Evolutionary conservation across 2,329 filamentous ascomycete species (phyloP).

Genomic region (Cladosporium sp.): DNA sequence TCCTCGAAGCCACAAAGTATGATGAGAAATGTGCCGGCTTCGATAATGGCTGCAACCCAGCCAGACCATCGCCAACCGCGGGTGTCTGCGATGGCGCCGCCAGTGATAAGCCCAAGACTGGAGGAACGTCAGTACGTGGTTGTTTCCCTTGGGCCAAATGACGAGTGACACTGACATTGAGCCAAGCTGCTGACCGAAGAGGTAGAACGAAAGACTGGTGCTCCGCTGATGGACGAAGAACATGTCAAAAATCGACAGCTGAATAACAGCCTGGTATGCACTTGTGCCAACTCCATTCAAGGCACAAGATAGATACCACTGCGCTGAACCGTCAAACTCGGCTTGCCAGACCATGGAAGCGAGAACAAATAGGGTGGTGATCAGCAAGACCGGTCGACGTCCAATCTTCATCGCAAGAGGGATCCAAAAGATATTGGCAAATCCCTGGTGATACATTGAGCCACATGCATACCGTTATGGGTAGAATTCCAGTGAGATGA

Average conservation of each 20-base stretch:
- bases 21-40: constrained; percentile 18
- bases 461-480: neutral
- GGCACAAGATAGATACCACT: constrained; percentile 30
- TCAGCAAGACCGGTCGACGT: constrained; percentile 37
- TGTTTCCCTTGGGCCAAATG: too few relatives aligned
- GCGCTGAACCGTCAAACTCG: constrained; percentile 23
- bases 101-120: constrained; percentile 33
- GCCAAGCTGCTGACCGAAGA: constrained; percentile 39
- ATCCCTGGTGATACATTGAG: neutral
- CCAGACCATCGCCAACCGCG: constrained; percentile 34
- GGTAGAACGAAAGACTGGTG: constrained; percentile 20
- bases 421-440: constrained; percentile 39
- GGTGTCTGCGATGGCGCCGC: constrained; percentile 33
- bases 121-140: neutral
- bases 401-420: constrained; percentile 36
- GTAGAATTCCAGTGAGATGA: neutral
- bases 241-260: constrained; percentile 39
- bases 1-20: constrained; percentile 32
- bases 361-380: constrained; percentile 31
- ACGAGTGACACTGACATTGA: constrained; percentile 28
- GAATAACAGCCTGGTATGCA: constrained; percentile 38
- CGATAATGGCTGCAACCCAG: constrained; percentile 31
- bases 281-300: constrained; percentile 33
- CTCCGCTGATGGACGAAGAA: constrained; percentile 39
- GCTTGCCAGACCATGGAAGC: constrained; percentile 33